Conservation (phyloP, 2,329 filamentous ascomycete species). For the Aureobasidium pullulans region DNA sequence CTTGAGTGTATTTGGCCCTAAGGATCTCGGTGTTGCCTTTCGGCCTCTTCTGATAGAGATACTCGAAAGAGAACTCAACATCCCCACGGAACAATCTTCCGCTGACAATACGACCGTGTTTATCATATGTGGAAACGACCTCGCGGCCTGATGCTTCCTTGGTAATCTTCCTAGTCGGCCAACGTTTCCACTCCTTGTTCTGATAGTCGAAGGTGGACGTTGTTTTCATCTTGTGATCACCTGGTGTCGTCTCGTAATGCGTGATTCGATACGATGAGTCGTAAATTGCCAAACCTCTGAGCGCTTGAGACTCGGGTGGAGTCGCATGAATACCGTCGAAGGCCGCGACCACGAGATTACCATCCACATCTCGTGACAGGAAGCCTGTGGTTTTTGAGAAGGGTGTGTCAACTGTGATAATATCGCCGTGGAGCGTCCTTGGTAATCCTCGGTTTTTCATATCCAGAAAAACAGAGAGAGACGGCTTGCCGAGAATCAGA, state of each 20-base stretch:
- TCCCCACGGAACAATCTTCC: constrained; percentile 14
- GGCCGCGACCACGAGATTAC: constrained; percentile 10
- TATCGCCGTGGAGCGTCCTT: constrained; percentile 12
- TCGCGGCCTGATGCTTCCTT: constrained; percentile 4
- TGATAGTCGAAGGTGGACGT: constrained; percentile 14
- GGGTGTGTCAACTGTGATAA: constrained; percentile 14
- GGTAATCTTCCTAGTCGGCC: constrained; percentile 14
- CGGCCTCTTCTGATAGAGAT: constrained; percentile 15
- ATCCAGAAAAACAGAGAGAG: not conserved
- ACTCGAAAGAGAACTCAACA: constrained; percentile 15
- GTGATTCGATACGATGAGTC: constrained; percentile 13
- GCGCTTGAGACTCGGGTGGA: not conserved
- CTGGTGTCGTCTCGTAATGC: constrained; percentile 7
- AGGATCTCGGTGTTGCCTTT: constrained; percentile 16
- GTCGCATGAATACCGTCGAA: constrained; percentile 13
- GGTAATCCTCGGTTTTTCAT: constrained; percentile 14
- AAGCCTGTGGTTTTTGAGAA: constrained; percentile 15
- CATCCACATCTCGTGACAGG: constrained; percentile 11
- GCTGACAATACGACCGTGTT: constrained; percentile 16
- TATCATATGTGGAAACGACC: constrained; percentile 12
- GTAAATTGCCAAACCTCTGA: constrained; percentile 12
- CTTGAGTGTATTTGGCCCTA: constrained; percentile 12
- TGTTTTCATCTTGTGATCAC: not conserved
- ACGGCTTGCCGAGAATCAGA: not conserved
- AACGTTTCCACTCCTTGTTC: constrained; percentile 11